A percentile compares a stretch with the other conserved stretches of the same genome.
Conservation (phyloP, 306 rosid genomes). For the Malus sylvestris region DNA sequence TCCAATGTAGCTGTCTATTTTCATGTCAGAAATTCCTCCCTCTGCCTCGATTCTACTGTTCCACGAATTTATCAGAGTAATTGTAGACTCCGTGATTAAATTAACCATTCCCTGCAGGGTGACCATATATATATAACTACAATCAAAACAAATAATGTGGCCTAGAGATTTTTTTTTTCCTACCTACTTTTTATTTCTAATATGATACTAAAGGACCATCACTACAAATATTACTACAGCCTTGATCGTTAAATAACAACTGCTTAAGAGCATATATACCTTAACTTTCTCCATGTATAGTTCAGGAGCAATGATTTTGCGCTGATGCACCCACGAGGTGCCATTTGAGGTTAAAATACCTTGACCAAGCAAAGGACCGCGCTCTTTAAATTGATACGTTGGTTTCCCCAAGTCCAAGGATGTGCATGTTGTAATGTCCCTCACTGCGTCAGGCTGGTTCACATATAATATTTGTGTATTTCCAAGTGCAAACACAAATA, state of each 20-base stretch:
- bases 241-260: too few relatives aligned
- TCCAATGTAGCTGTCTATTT: not conserved
- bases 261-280: conserved; percentile 14
- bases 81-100: not conserved
- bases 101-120: conserved; percentile 9
- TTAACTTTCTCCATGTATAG: conserved; percentile 45
- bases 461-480: conserved; percentile 30
- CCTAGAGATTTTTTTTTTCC: too few relatives aligned
- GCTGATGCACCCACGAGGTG: conserved; percentile 31
- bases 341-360: conserved; percentile 46
- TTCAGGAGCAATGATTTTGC: conserved; percentile 43
- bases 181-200: too few relatives aligned
- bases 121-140: too few relatives aligned
- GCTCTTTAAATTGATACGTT: conserved; percentile 16
- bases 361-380: conserved; percentile 35
- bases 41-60: not conserved
- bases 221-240: too few relatives aligned
- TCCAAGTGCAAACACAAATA: conserved; percentile 38
- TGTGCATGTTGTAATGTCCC: conserved; percentile 27
- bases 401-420: conserved; percentile 45
- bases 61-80: not conserved
- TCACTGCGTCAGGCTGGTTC: conserved; percentile 24
- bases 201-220: too few relatives aligned
- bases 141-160: too few relatives aligned
- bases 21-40: conserved; percentile 2